Evolutionary conservation across 1,284 basidiomycete species (phyloP), one percentile per base, ranked within the genome.

Genomic region (Inonotus hispidus): DNA sequence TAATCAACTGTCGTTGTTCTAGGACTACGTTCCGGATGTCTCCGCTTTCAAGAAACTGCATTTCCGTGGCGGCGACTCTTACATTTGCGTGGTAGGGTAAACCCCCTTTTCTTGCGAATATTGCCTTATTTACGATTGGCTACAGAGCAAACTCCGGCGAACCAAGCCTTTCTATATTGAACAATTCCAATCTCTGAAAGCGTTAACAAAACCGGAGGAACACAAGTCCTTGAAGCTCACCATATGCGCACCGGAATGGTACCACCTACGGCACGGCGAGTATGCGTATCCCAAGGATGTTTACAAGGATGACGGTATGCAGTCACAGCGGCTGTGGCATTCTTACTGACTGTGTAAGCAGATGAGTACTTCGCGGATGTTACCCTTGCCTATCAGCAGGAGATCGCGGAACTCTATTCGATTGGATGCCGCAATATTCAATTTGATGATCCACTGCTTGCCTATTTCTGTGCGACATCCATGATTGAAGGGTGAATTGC

Each of bases 331-430:
- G 58, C 52, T 59, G 19, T 53, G 58, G 53, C 29, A 16, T 38
- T 13, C 35, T 41, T 38, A 14, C n/a, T 45, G 43, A 46, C 35
- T 57, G 35, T n/a, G 65, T 21, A 21, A 58, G 1, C 62, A 78
- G 85, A 84, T 58, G 86, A 85, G 61, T 91, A 87, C 72, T 91
- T 90, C 69, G 78, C 81, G 56, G 90, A 91, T 70, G 74, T 92
- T 45, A 87, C 82, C 1, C 68, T 76, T 21, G 89, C 85, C 0
- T 93, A 90, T 72, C 81, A 82, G 59, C 80, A 79, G 60, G 91
- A 93, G 71, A 81, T 93, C 59, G 74, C 80, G 49, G 85, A 86
- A 32, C 78, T 93, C 1, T 92, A 92, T 72, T 77, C 80, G 1
- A 78, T 82, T 0, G 91, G 91, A 10, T 91, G 89, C 71, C 79